Conservation (phyloP, 495 filamentous ascomycete genomes). For the Penicillium macrosclerotiorum region DNA sequence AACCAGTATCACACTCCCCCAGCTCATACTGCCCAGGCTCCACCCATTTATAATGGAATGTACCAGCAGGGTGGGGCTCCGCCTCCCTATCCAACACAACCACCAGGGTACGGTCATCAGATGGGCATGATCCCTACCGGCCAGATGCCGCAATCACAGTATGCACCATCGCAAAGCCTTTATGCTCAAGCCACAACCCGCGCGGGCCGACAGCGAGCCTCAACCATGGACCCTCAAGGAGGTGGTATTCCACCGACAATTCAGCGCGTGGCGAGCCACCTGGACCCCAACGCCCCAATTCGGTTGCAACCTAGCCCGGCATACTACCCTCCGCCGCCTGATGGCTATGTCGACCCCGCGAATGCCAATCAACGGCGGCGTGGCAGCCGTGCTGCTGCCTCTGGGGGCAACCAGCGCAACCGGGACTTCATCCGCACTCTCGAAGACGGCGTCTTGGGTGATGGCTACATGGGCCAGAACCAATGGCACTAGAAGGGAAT, state of each 20-base stretch:
- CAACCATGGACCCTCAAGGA: constrained; percentile 91
- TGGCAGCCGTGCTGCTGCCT: constrained; percentile 66
- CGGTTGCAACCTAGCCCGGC: constrained; percentile 92
- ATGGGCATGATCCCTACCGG: constrained; percentile 69
- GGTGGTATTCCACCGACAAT: constrained; percentile 89
- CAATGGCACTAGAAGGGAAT: constrained; percentile 56
- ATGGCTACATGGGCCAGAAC: constrained; percentile 67
- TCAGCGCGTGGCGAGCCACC: constrained; percentile 93
- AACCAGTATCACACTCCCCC: constrained; percentile 49
- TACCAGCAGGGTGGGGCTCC: constrained; percentile 79
- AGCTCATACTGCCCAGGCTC: constrained; percentile 48
- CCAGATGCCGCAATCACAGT: constrained; percentile 68
- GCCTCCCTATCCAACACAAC: constrained; percentile 76
- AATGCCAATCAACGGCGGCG: constrained; percentile 67
- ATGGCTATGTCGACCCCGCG: constrained; percentile 65
- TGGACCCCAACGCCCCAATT: constrained; percentile 94
- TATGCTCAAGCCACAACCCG: constrained; percentile 84
- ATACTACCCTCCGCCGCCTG: constrained; percentile 95
- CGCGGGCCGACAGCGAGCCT: constrained; percentile 83
- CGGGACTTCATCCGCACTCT: constrained; percentile 90
- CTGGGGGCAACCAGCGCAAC: constrained; percentile 58
- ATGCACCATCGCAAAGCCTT: constrained; percentile 66
- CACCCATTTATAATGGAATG: constrained; percentile 78
- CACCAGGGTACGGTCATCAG: constrained; percentile 66
- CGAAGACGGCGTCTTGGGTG: constrained; percentile 87